phyloP scores from a whole-genome alignment of 2,329 filamentous ascomycete genomes.

The Scopulariopsis brevicaulis region DNA sequence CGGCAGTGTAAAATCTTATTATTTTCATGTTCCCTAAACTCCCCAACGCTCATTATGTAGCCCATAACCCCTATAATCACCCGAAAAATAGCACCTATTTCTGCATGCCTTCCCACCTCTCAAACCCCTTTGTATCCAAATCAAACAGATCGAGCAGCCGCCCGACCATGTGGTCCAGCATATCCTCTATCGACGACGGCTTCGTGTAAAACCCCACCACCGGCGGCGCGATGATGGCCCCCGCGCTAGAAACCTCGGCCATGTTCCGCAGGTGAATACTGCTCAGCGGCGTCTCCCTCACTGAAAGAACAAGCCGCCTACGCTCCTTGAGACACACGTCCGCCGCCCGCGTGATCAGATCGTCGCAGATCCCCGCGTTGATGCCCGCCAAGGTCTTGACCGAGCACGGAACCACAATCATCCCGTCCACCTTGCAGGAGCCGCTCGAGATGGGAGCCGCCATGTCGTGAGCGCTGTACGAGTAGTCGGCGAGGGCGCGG shows the following conservation, averaged over 20 bases:
- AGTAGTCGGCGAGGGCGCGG: slow-evolving; percentile 22
- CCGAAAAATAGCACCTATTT: not conserved
- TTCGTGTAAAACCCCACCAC: slow-evolving; percentile 31
- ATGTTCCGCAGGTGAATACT: slow-evolving; percentile 35
- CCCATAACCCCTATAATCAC: too few relatives aligned
- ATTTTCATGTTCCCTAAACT: too few relatives aligned
- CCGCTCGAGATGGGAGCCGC: slow-evolving; percentile 31
- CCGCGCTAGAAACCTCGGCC: slow-evolving; percentile 21
- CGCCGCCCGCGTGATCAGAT: slow-evolving; percentile 30
- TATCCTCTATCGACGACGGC: slow-evolving; percentile 24
- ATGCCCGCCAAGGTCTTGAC: slow-evolving; percentile 35
- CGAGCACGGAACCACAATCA: slow-evolving; percentile 34
- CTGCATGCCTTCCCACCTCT: slow-evolving; percentile 21
- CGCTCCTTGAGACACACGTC: slow-evolving; percentile 34
- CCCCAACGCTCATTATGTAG: too few relatives aligned
- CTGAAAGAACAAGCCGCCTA: slow-evolving; percentile 23
- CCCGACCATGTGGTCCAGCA: slow-evolving; percentile 31
- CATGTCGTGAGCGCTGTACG: slow-evolving; percentile 28
- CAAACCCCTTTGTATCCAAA: slow-evolving; percentile 25
- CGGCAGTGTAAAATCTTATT: too few relatives aligned
- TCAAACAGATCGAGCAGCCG: slow-evolving; percentile 32
- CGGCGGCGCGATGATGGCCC: slow-evolving; percentile 30
- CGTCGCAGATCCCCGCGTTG: slow-evolving; percentile 26
- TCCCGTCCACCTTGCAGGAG: slow-evolving; percentile 28
- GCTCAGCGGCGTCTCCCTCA: slow-evolving; percentile 31